phyloP scores from a whole-genome alignment of 345 rosid species.

The Pugionium cornutum region DNA sequence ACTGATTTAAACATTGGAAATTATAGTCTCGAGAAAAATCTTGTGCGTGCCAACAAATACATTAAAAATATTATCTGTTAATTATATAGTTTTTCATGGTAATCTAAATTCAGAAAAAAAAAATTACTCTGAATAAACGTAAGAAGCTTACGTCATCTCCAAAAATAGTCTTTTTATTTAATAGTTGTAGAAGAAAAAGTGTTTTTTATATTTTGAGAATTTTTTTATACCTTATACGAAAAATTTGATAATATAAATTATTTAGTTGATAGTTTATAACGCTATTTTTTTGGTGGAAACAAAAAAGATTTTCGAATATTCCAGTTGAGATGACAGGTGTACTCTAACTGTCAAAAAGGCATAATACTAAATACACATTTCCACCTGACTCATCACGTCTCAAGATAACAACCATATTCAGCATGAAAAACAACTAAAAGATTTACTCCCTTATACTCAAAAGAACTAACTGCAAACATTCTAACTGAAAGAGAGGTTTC shows the following conservation, averaged over 20 bases:
- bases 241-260: neutral
- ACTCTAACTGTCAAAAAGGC: slow-evolving; percentile 28
- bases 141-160: slow-evolving; percentile 15
- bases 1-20: slow-evolving; percentile 23
- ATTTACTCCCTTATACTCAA: too few species aligned
- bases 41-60: neutral
- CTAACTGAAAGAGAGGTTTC: too few species aligned
- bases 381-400: slow-evolving; percentile 4
- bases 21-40: neutral
- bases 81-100: too few species aligned
- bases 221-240: too few species aligned
- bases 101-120: too few species aligned
- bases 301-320: slow-evolving; percentile 6
- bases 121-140: neutral
- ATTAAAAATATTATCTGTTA: too few species aligned
- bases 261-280: neutral
- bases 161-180: neutral
- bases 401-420: too few species aligned
- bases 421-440: too few species aligned
- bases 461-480: too few species aligned
- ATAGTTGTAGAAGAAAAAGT: too few species aligned
- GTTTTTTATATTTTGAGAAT: too few species aligned
- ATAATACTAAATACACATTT: slow-evolving; percentile 17
- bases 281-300: neutral
- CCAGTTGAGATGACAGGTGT: slow-evolving; percentile 19